These are phyloP conservation scores for Aureobasidium sp. DNA, from an alignment of 2,329 filamentous ascomycete genomes.

Conservation along the genomic window DNA sequence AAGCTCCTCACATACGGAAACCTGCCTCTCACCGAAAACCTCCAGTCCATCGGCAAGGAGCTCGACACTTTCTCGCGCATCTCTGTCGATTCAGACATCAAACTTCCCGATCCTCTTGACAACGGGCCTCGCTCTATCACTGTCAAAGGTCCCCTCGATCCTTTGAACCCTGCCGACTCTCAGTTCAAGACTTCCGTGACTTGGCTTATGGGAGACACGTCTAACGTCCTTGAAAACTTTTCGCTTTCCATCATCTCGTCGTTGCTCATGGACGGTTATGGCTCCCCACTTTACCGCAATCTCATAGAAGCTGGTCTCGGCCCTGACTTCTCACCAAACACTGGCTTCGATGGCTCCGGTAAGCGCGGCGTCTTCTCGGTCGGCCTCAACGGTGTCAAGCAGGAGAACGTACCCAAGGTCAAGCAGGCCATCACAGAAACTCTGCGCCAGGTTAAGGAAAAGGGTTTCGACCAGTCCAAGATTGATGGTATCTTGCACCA, in stretches of 20 bases:
- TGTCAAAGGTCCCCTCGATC: slow-evolving; percentile 75
- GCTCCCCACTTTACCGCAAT: slow-evolving; percentile 82
- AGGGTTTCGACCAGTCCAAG: slow-evolving; percentile 82
- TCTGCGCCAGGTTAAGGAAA: slow-evolving; percentile 59
- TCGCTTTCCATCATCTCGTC: slow-evolving; percentile 75
- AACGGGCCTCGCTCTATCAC: slow-evolving; percentile 61
- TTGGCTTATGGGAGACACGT: slow-evolving; percentile 81
- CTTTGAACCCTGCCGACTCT: slow-evolving; percentile 74
- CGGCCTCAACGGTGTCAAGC: slow-evolving; percentile 81
- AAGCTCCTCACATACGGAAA: slow-evolving; percentile 95
- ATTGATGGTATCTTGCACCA: slow-evolving; percentile 93
- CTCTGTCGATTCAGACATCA: slow-evolving; percentile 63
- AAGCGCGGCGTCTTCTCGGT: slow-evolving; percentile 80
- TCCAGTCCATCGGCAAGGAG: slow-evolving; percentile 69
- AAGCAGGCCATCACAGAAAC: slow-evolving; percentile 68
- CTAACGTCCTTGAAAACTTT: slow-evolving; percentile 81
- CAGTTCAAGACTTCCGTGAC: slow-evolving; percentile 92
- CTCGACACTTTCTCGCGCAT: slow-evolving; percentile 68
- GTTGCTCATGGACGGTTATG: slow-evolving; percentile 86
- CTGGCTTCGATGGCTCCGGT: slow-evolving; percentile 76
- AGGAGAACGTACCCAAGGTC: slow-evolving; percentile 69
- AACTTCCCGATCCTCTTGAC: slow-evolving; percentile 64
- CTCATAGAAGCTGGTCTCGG: slow-evolving; percentile 86
- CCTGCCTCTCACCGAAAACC: slow-evolving; percentile 75
- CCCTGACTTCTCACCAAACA: slow-evolving; percentile 90